Evolutionary conservation across 2,329 filamentous ascomycete genomes (phyloP), one percentile per base, ranked within the genome.

Genomic region (Aspergillus nomiae): DNA sequence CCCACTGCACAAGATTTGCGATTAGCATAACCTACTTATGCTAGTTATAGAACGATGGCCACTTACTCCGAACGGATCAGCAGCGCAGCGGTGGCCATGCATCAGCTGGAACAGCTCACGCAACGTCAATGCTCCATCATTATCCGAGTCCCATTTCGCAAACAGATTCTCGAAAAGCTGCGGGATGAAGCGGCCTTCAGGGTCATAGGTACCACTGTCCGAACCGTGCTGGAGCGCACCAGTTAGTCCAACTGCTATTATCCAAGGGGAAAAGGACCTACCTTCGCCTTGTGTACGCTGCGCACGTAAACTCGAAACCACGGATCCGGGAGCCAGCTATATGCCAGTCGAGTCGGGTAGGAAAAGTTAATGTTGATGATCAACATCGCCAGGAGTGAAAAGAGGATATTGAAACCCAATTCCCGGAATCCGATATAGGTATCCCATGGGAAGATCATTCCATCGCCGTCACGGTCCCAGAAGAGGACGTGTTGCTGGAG

Each of bases 111-210:
- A 46, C n/a, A 46, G 21, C 45, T 46, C 45, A 12, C 21, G 21
- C 14, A 26, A 3, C 45, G 45, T 48, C 24, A 48, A 16, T 4
- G 21, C 24, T 7, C 45, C 45, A 48, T 48, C 45, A 1, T 50
- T n/a, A 24, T 73, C 65, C 46, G 72, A 43, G 60, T 79, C 77
- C 67, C 82, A 84, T 65, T 83, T 83, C 1, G 74, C 65, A 63
- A 84, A 84, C 32, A 84, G 72, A 45, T 84, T 80, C 70, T 84
- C 82, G 59, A 83, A 83, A 16, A 76, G 72, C 69, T 83, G 78
- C 41, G 80, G 81, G 3, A 78, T 67, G 65, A 82, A 83, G 1
- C 80, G 71, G 0, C 82, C 82, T 58, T 84, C 81, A 5, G 72
- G 70, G 63, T 84, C 82, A 61, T 78, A 84, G 10, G 76, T 78